Conservation (phyloP, 2,329 filamentous ascomycete species). For the Hymenoscyphus scutula region DNA sequence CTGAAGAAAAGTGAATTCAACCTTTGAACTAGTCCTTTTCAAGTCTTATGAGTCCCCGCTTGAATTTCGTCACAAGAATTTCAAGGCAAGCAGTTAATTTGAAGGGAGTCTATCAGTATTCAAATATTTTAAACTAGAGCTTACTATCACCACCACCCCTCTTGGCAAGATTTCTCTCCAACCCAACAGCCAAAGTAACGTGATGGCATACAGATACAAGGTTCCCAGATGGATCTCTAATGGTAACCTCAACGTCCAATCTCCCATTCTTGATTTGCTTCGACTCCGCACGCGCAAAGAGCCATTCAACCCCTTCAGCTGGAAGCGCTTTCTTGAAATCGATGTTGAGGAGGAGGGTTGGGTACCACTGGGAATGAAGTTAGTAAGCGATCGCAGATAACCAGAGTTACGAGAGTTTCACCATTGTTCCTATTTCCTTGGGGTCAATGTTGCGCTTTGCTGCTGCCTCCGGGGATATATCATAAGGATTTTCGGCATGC, state of each 20-base stretch:
- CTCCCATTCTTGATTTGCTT: constrained; percentile 69
- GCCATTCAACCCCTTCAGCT: constrained; percentile 66
- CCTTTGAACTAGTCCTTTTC: no score
- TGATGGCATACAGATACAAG: constrained; percentile 68
- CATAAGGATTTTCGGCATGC: constrained; percentile 33
- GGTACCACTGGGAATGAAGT: constrained; percentile 32
- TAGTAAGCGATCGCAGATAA: neutral
- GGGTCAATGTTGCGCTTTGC: constrained; percentile 12
- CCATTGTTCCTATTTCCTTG: neutral
- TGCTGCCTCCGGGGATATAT: constrained; percentile 17
- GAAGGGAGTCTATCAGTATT: neutral
- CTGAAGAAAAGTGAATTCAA: no score
- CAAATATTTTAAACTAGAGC: neutral
- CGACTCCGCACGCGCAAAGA: constrained; percentile 62
- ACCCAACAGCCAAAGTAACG: constrained; percentile 60
- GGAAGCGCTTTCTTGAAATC: constrained; percentile 75
- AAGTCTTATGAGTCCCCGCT: no score
- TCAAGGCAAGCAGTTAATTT: no score
- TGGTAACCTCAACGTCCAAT: constrained; percentile 70
- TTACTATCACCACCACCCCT: constrained; percentile 18
- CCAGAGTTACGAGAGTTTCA: neutral
- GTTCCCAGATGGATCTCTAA: constrained; percentile 63
- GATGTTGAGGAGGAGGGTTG: constrained; percentile 68
- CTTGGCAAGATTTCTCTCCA: constrained; percentile 55
- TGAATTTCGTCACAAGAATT: no score